Conservation (phyloP, 139 green algal genomes). For the Coelastrella sp. region DNA sequence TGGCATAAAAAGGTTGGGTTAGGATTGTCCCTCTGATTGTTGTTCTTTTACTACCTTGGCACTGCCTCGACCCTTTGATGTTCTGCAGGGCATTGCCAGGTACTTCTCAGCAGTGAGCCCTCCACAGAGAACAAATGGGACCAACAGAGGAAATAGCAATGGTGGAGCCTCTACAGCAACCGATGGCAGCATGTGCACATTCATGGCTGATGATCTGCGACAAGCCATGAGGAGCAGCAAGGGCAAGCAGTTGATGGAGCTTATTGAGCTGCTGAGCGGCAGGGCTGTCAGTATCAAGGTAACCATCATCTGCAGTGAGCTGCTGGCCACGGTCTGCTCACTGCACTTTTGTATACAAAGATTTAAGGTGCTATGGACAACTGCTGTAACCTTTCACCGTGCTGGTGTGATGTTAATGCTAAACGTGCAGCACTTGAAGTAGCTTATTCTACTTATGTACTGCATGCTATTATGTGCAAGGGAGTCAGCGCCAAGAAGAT, state of each 20-base stretch:
- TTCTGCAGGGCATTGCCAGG: slow-evolving; percentile 30
- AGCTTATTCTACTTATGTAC: too few species aligned
- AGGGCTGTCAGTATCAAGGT: slow-evolving; percentile 68
- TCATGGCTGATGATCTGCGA: slow-evolving; percentile 52
- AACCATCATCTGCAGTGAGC: neutral
- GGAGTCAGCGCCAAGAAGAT: slow-evolving; percentile 2
- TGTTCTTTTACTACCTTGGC: neutral
- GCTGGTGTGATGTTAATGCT: too few species aligned
- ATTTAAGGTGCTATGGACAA: too few species aligned
- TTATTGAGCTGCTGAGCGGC: slow-evolving; percentile 78
- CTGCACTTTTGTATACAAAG: too few species aligned
- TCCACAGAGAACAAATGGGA: neutral
- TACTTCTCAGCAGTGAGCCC: slow-evolving; percentile 55
- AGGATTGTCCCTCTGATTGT: neutral
- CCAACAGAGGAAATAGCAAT: neutral
- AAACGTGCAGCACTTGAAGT: too few species aligned
- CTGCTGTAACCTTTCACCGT: too few species aligned
- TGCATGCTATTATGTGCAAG: slow-evolving; percentile 2
- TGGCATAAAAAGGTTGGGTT: neutral
- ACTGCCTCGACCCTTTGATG: neutral
- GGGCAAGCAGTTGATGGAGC: slow-evolving; percentile 75
- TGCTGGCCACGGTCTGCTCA: too few species aligned
- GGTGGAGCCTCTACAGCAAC: neutral
- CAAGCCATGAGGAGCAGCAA: slow-evolving; percentile 60
- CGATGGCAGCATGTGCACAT: slow-evolving; percentile 54